A percentile compares a stretch with the other conserved stretches of the same genome.
phyloP scores from a whole-genome alignment of 2,329 filamentous ascomycete species.

The Hypoxylon sp. region DNA sequence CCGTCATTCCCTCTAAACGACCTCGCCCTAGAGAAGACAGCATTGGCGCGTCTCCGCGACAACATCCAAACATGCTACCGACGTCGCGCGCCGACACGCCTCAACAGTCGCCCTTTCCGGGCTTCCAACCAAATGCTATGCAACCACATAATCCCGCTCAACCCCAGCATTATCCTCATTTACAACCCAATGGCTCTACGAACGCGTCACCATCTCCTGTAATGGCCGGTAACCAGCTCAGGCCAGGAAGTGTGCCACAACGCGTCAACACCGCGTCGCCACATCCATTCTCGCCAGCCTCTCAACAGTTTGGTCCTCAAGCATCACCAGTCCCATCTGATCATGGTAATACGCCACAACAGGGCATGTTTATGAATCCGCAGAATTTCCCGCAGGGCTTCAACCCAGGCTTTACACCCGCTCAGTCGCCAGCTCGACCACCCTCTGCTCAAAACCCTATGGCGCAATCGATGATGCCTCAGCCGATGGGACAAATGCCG shows the following conservation, averaged over 20 bases:
- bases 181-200: conserved; percentile 83
- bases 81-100: conserved; percentile 94
- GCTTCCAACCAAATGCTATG: conserved; percentile 77
- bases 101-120: conserved; percentile 80
- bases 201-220: conserved; percentile 95
- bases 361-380: conserved; percentile 76
- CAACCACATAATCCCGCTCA: conserved; percentile 74
- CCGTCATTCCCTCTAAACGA: conserved; percentile 91
- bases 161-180: conserved; percentile 82
- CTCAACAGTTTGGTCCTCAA: conserved; percentile 79
- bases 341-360: conserved; percentile 81
- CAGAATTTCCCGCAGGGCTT: conserved; percentile 70
- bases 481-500: conserved; percentile 63
- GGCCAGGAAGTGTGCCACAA: conserved; percentile 79
- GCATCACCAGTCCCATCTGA: conserved; percentile 84
- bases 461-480: conserved; percentile 68
- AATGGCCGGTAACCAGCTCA: conserved; percentile 81
- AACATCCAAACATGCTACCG: conserved; percentile 79
- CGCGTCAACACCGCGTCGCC: conserved; percentile 93
- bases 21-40: conserved; percentile 86
- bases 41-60: conserved; percentile 84
- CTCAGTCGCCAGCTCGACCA: conserved; percentile 69
- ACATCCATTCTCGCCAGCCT: conserved; percentile 86
- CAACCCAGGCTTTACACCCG: conserved; percentile 71
- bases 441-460: conserved; percentile 69